Percentiles rank a stretch among this genome's conserved stretches.
Evolutionary conservation across 2,329 filamentous ascomycete genomes (phyloP).

Genomic region (Waltergamsia citrina): DNA sequence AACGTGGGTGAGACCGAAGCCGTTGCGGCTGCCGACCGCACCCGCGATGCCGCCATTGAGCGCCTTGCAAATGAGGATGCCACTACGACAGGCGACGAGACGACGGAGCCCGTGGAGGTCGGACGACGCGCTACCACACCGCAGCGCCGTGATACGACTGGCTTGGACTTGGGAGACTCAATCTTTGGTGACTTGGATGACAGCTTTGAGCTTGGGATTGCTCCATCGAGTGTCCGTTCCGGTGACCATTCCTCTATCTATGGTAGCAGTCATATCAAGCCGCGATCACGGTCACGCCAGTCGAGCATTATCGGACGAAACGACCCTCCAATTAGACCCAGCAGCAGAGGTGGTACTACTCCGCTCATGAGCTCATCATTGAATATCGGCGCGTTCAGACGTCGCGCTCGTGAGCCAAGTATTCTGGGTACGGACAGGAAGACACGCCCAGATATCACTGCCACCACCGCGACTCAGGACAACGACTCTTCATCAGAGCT

Average conservation of each 20-base stretch:
- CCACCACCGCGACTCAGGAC: background rate
- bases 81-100: constrained; percentile 11
- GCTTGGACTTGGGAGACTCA: constrained; percentile 34
- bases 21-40: constrained; percentile 13
- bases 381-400: constrained; percentile 48
- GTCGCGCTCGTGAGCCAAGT: constrained; percentile 50
- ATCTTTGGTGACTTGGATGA: constrained; percentile 36
- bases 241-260: constrained; percentile 37
- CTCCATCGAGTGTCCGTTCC: constrained; percentile 11
- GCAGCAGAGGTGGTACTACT: constrained; percentile 38
- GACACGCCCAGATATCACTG: constrained; percentile 10
- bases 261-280: constrained; percentile 19
- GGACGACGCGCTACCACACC: constrained; percentile 20
- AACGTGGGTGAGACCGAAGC: constrained; percentile 15
- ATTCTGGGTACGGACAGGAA: constrained; percentile 46
- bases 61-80: constrained; percentile 22
- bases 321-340: constrained; percentile 41
- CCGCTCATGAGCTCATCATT: constrained; percentile 38
- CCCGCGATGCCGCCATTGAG: constrained; percentile 25
- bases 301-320: constrained; percentile 42
- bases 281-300: constrained; percentile 32
- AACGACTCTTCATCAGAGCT: constrained; percentile 29
- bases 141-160: constrained; percentile 32
- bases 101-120: constrained; percentile 17
- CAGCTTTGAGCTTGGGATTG: constrained; percentile 24